Percentiles rank a stretch among this genome's conserved stretches.
These are phyloP conservation scores for Cucurbita ficifolia DNA, from an alignment of 306 rosid genomes.

Conservation along the genomic window DNA sequence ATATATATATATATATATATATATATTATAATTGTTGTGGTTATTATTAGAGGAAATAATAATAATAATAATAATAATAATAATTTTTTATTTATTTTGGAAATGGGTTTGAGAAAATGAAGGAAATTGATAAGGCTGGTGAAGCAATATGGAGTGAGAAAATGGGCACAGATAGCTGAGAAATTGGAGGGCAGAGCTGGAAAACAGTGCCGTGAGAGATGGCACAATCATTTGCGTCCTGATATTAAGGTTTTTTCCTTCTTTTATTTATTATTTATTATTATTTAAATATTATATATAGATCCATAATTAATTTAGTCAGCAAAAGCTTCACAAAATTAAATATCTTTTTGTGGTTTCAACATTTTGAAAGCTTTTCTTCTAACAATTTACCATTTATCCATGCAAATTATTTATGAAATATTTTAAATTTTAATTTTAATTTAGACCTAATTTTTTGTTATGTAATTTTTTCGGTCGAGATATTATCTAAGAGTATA, in stretches of 20 bases:
- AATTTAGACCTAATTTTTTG: not conserved
- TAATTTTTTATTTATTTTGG: not conserved
- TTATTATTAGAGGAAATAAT: no score
- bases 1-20: no score
- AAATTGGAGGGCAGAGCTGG: slow-evolving; percentile 70
- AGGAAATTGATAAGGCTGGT: slow-evolving; percentile 59
- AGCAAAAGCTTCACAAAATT: not conserved
- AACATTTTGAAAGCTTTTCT: not conserved
- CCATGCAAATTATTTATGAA: not conserved
- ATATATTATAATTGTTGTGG: no score
- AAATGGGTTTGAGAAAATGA: not conserved
- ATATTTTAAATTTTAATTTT: not conserved
- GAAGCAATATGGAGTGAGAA: slow-evolving; percentile 59
- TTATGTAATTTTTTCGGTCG: no score
- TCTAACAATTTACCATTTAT: not conserved
- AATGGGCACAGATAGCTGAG: slow-evolving; percentile 86
- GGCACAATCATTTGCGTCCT: slow-evolving; percentile 94
- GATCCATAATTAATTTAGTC: not conserved
- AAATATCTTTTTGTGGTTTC: not conserved
- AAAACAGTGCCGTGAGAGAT: slow-evolving; percentile 88
- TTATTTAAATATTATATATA: not conserved
- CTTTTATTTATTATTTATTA: not conserved
- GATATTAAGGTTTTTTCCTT: slow-evolving; percentile 54
- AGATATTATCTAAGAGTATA: no score
- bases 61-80: no score